Evolutionary conservation across 2,329 filamentous ascomycete genomes (phyloP).

Genomic region (Ustulina deusta): DNA sequence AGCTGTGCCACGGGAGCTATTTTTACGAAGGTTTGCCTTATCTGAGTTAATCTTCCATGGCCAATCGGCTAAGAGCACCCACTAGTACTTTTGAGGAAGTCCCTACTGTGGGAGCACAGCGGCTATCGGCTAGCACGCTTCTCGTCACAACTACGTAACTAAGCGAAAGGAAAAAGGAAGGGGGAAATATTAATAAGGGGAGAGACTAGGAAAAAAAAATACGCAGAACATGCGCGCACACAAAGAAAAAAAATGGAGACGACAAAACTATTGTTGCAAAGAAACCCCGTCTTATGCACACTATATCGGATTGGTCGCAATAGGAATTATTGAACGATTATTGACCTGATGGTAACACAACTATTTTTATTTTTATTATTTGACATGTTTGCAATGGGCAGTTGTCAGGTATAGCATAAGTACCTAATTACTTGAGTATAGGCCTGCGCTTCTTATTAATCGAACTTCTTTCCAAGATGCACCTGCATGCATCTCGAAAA

Average conservation of each 20-base stretch:
- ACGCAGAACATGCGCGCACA: not conserved
- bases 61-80: slow-evolving; percentile 25
- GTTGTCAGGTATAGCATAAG: not conserved
- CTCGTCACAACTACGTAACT: slow-evolving; percentile 10
- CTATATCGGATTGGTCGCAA: too few species aligned
- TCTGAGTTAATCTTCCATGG: slow-evolving; percentile 18
- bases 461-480: slow-evolving; percentile 1
- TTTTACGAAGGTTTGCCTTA: slow-evolving; percentile 33
- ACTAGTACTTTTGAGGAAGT: slow-evolving; percentile 4
- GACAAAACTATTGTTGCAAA: not conserved
- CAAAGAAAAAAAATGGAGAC: not conserved
- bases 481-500: slow-evolving; percentile 12
- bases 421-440: not conserved
- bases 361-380: not conserved
- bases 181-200: not conserved
- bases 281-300: not conserved
- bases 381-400: not conserved
- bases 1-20: slow-evolving; percentile 23
- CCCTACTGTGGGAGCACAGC: not conserved
- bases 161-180: slow-evolving; percentile 22
- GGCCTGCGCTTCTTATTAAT: slow-evolving; percentile 9
- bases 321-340: not conserved
- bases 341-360: not conserved
- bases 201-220: not conserved
- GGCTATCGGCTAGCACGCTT: slow-evolving; percentile 24